Conservation (phyloP, 2,329 filamentous ascomycete species). For the Claviceps capensis region DNA sequence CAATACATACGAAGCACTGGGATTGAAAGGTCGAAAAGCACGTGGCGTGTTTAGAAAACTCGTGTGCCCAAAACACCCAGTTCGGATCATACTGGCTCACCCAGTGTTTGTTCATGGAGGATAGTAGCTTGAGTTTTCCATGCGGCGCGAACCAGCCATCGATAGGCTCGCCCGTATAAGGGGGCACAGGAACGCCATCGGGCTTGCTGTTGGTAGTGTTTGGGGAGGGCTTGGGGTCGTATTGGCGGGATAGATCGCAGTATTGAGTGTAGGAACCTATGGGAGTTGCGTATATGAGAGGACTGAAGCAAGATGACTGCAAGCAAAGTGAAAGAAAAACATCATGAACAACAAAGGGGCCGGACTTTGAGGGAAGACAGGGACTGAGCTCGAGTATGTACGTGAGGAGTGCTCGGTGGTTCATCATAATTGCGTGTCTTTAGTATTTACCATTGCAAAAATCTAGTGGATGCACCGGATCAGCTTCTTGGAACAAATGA, state of each 20-base stretch:
- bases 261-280: constrained; percentile 50
- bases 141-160: constrained; percentile 44
- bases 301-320: no score
- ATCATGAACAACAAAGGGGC: background rate
- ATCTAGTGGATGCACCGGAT: constrained; percentile 13
- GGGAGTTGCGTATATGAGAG: no score
- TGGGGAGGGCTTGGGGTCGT: constrained; percentile 45
- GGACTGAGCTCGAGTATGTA: background rate
- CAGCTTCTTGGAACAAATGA: no score
- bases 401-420: no score
- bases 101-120: constrained; percentile 55
- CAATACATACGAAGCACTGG: constrained; percentile 38
- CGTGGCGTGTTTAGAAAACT: constrained; percentile 55
- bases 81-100: constrained; percentile 42
- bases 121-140: constrained; percentile 44
- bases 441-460: constrained; percentile 28
- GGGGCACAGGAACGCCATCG: constrained; percentile 37
- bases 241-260: constrained; percentile 51
- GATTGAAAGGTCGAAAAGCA: constrained; percentile 53
- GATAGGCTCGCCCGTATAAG: constrained; percentile 45
- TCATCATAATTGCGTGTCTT: no score
- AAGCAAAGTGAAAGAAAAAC: no score
- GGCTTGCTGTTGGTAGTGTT: constrained; percentile 48
- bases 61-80: constrained; percentile 50
- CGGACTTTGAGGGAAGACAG: constrained; percentile 7